Evolutionary conservation across 306 rosid genomes (phyloP).

Genomic region (Crotalaria pallida): DNA sequence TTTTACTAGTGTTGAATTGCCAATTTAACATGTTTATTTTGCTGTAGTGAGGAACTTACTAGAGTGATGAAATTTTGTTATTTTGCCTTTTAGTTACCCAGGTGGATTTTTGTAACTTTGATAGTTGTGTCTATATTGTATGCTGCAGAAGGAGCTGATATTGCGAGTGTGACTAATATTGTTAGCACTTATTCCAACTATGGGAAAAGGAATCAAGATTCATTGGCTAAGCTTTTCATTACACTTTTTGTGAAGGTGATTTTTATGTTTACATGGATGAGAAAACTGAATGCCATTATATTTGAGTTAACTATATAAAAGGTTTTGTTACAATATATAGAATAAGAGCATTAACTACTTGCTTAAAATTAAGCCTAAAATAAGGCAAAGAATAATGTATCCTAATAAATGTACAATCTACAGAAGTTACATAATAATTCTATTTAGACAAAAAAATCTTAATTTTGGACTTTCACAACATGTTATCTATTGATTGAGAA

Average conservation of each 20-base stretch:
- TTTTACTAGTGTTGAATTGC: background rate
- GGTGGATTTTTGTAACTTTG: background rate
- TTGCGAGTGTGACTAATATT: constrained; percentile 17
- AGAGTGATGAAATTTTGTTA: background rate
- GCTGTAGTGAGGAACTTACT: background rate
- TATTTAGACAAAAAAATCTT: too few species aligned
- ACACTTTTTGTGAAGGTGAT: constrained; percentile 41
- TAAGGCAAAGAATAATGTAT: background rate
- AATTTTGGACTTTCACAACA: too few species aligned
- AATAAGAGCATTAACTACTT: background rate
- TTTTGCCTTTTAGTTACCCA: constrained; percentile 3
- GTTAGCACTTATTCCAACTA: constrained; percentile 23
- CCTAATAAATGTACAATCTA: background rate
- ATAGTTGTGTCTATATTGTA: background rate
- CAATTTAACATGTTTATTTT: background rate
- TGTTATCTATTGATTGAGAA: background rate
- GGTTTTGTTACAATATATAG: too few species aligned
- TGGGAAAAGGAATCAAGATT: constrained; percentile 32
- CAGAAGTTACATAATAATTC: background rate
- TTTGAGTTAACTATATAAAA: too few species aligned
- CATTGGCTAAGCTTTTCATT: constrained; percentile 41
- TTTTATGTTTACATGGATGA: background rate
- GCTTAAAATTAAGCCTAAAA: background rate
- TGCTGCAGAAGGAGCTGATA: constrained; percentile 41
- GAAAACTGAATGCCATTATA: too few species aligned